Conservation (phyloP, 1,284 basidiomycete genomes). For the Earliella scabrosa region DNA sequence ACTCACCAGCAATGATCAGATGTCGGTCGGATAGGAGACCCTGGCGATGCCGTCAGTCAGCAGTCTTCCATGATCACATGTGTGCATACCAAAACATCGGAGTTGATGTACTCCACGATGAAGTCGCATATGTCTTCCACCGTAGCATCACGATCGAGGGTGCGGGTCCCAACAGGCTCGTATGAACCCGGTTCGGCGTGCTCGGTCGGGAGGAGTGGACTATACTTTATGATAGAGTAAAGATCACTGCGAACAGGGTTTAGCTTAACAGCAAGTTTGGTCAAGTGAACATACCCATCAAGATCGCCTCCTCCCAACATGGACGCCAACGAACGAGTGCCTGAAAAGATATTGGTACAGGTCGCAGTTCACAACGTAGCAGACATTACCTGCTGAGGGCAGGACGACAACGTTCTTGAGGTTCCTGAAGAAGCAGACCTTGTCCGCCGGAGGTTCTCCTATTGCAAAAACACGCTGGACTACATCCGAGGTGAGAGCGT, state of each 20-base stretch:
- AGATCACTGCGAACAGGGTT: slow-evolving; percentile 31
- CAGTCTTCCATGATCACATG: neutral
- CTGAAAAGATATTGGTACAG: slow-evolving; percentile 46
- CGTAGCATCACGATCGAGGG: slow-evolving; percentile 57
- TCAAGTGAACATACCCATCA: slow-evolving; percentile 57
- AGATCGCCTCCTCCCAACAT: slow-evolving; percentile 76
- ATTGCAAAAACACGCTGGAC: slow-evolving; percentile 76
- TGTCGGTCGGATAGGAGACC: slow-evolving; percentile 72
- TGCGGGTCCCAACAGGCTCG: slow-evolving; percentile 34
- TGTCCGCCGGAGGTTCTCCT: slow-evolving; percentile 64
- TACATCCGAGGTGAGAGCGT: slow-evolving; percentile 26
- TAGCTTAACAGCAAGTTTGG: neutral
- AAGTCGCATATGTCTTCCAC: slow-evolving; percentile 83
- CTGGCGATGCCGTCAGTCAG: slow-evolving; percentile 37
- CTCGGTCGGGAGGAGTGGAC: slow-evolving; percentile 53
- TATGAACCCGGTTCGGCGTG: slow-evolving; percentile 61
- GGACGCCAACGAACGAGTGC: slow-evolving; percentile 65
- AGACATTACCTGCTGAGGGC: slow-evolving; percentile 59
- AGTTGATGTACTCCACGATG: slow-evolving; percentile 82
- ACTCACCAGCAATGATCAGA: slow-evolving; percentile 72
- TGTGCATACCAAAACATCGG: slow-evolving; percentile 64
- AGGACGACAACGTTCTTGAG: slow-evolving; percentile 78
- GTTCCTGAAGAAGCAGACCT: slow-evolving; percentile 61
- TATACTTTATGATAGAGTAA: slow-evolving; percentile 42
- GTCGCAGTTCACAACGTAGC: too few species aligned